Conservation (phyloP, 306 rosid species). For the Vigna reflexopilosa region DNA sequence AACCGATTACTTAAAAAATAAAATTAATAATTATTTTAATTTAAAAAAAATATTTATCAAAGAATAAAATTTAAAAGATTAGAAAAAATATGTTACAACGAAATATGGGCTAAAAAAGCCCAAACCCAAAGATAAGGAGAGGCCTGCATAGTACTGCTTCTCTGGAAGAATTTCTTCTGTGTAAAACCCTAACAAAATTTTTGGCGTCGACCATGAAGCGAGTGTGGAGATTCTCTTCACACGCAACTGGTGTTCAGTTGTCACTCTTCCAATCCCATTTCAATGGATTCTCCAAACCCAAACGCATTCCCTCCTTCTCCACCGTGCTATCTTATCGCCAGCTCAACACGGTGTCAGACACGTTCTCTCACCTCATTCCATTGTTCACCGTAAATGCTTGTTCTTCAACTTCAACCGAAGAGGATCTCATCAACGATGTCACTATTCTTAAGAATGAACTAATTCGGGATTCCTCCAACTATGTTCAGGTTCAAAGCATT, state of each 20-base stretch:
- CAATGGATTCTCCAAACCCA: conserved; percentile 35
- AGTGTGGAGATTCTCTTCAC: conserved; percentile 55
- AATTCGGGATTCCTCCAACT: conserved; percentile 41
- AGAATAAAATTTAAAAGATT: no score
- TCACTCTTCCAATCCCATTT: conserved; percentile 37
- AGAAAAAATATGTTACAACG: neutral
- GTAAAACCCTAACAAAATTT: conserved; percentile 40
- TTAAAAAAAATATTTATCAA: no score
- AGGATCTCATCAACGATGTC: conserved; percentile 38
- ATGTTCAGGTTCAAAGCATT: neutral
- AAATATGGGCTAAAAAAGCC: neutral
- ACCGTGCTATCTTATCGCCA: neutral
- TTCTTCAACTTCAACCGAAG: neutral
- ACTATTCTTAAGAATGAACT: conserved; percentile 47
- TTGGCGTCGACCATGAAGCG: conserved; percentile 59
- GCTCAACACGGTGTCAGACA: neutral
- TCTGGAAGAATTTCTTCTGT: neutral
- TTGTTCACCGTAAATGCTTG: conserved; percentile 20
- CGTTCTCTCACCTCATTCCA: neutral
- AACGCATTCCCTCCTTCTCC: neutral
- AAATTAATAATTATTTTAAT: no score
- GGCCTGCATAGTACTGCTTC: neutral
- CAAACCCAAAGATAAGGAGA: neutral
- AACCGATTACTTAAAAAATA: no score
- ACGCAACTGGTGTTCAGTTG: conserved; percentile 50